These are phyloP conservation scores for Adansonia grandidieri DNA, from an alignment of 441 rosid species.

Conservation along the genomic window DNA sequence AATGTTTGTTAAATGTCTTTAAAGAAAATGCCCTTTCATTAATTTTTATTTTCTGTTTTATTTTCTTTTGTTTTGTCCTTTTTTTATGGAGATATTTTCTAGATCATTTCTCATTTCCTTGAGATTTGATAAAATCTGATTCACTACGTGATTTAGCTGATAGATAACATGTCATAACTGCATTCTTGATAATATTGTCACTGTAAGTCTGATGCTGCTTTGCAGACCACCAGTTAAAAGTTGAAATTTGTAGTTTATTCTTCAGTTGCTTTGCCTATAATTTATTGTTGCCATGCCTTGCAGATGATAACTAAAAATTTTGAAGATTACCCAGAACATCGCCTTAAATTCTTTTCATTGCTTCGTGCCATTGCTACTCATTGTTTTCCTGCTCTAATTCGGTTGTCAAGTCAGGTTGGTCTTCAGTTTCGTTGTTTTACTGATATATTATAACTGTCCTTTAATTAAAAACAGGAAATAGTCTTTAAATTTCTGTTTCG, in stretches of 20 bases:
- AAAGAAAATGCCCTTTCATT: neutral
- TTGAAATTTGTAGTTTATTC: neutral
- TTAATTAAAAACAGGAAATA: neutral
- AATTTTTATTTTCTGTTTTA: no score
- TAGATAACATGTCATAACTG: neutral
- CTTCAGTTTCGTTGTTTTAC: constrained; percentile 5
- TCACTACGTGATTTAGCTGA: neutral
- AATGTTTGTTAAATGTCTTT: neutral
- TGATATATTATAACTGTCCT: neutral
- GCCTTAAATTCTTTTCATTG: constrained; percentile 95
- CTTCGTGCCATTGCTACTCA: constrained; percentile 98
- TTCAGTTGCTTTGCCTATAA: constrained; percentile 1
- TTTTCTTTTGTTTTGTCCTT: no score
- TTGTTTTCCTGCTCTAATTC: constrained; percentile 94
- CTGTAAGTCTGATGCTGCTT: neutral
- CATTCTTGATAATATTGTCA: neutral
- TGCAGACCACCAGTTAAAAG: neutral
- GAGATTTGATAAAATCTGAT: neutral
- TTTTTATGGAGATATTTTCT: neutral
- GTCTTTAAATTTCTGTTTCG: neutral
- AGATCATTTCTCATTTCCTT: neutral
- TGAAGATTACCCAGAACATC: constrained; percentile 99
- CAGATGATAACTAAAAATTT: constrained; percentile 99
- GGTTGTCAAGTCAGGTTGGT: constrained; percentile 89
- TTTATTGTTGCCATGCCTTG: constrained; percentile 15